A percentile compares a stretch with the other conserved stretches of the same genome.
phyloP scores from a whole-genome alignment of 2,329 filamentous ascomycete species.

The Fusarium annulatum region DNA sequence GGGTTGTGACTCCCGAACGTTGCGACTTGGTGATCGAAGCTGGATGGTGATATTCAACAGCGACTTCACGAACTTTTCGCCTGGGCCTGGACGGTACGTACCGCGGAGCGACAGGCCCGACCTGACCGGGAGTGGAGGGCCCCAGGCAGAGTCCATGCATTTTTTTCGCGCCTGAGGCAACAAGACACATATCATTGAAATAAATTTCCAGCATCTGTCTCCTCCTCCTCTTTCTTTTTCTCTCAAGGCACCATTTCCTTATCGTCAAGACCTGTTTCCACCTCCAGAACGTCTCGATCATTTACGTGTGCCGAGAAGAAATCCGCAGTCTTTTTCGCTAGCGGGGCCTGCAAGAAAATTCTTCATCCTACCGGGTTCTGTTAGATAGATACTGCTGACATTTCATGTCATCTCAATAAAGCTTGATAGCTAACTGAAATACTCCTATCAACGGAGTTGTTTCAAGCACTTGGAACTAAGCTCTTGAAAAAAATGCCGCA shows the following conservation, averaged over 20 bases:
- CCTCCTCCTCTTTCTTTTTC: constrained; percentile 47
- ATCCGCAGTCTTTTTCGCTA: constrained; percentile 96
- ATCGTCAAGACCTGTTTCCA: constrained; percentile 85
- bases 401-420: constrained; percentile 2
- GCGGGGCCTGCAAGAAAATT: constrained; percentile 78
- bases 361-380: constrained; percentile 77
- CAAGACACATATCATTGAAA: constrained; percentile 4
- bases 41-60: constrained; percentile 36
- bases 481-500: not conserved
- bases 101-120: constrained; percentile 8
- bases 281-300: constrained; percentile 86
- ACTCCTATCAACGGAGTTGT: not conserved
- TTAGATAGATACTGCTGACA: constrained; percentile 99
- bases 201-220: constrained; percentile 32
- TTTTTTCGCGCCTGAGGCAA: constrained; percentile 45
- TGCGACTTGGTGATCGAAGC: constrained; percentile 28
- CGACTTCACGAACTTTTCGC: constrained; percentile 45
- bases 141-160: not conserved
- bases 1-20: constrained; percentile 23
- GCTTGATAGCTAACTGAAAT: not conserved
- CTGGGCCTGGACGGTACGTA: constrained; percentile 40
- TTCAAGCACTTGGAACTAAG: too few relatives aligned
- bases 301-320: constrained; percentile 87
- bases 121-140: not conserved
- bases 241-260: constrained; percentile 85